These are phyloP conservation scores for Plantago elongata DNA, from an alignment of 257 asterid genomes.

Conservation along the genomic window DNA sequence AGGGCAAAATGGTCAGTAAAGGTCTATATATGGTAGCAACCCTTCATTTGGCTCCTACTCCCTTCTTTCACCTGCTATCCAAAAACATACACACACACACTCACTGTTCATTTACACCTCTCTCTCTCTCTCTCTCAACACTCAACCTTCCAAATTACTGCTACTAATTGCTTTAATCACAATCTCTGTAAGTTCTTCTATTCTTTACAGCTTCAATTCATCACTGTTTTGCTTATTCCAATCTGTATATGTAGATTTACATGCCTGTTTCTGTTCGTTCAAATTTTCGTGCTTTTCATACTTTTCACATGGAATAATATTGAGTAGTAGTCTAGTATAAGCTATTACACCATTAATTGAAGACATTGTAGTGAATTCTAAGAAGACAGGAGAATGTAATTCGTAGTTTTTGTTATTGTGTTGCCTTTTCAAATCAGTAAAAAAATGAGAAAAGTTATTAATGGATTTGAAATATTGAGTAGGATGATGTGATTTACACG, in stretches of 20 bases:
- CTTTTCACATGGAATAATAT: not conserved
- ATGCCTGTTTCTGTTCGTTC: slow-evolving; percentile 17
- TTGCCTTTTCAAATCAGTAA: slow-evolving; percentile 10
- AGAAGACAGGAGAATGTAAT: not conserved
- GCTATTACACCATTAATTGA: too few species aligned
- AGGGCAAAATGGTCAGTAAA: slow-evolving; percentile 31
- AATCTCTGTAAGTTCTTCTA: slow-evolving; percentile 23
- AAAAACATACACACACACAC: not conserved
- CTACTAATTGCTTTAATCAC: slow-evolving; percentile 1
- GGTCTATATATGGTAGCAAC: slow-evolving; percentile 29
- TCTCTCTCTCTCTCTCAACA: slow-evolving; percentile 11
- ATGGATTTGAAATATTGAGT: slow-evolving; percentile 11
- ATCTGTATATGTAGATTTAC: not conserved
- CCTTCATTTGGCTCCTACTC: slow-evolving; percentile 22
- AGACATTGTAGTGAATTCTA: not conserved
- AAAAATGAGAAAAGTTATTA: slow-evolving; percentile 28
- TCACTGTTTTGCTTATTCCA: not conserved
- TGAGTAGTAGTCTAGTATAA: too few species aligned
- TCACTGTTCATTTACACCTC: slow-evolving; percentile 10
- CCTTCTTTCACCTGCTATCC: slow-evolving; percentile 16
- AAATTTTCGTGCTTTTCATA: slow-evolving; percentile 11
- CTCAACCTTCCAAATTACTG: slow-evolving; percentile 4
- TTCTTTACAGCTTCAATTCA: slow-evolving; percentile 8
- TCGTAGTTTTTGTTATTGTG: slow-evolving; percentile 13
- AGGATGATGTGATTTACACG: too few species aligned